These are phyloP conservation scores for Bryopsis sp. DNA, from an alignment of 139 green algal species.

Conservation along the genomic window DNA sequence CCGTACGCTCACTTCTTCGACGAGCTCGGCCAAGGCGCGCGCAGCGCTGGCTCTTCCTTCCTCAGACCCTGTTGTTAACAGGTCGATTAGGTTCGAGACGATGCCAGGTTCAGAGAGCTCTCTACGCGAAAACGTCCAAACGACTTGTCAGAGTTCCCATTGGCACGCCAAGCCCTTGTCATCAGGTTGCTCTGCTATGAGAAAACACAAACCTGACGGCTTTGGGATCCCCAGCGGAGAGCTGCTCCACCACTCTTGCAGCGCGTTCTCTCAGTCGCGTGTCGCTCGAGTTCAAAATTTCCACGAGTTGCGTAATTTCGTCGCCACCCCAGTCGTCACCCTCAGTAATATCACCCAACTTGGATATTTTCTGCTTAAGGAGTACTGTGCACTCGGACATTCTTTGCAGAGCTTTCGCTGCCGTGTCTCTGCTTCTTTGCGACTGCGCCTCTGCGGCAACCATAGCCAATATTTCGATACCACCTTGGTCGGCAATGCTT, in stretches of 20 bases:
- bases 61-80: constrained; percentile 25
- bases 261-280: background rate
- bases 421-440: background rate
- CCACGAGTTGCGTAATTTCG: background rate
- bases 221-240: background rate
- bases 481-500: constrained; percentile 23
- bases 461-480: constrained; percentile 23
- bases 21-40: constrained; percentile 28
- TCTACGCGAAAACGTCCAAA: constrained; percentile 18
- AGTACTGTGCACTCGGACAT: background rate
- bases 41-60: constrained; percentile 24
- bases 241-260: background rate
- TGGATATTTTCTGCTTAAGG: background rate
- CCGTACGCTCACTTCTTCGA: constrained; percentile 18
- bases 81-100: constrained; percentile 29
- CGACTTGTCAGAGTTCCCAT: background rate
- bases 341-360: constrained; percentile 4
- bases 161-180: background rate
- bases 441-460: constrained; percentile 18
- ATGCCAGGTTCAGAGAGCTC: constrained; percentile 29
- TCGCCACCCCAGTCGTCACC: background rate
- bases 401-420: background rate
- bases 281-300: background rate
- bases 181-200: background rate
- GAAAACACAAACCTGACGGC: too few relatives aligned